Evolutionary conservation across 768 basidiomycete genomes (phyloP), one percentile per base, ranked within the genome.

Genomic region (Mycena venus): DNA sequence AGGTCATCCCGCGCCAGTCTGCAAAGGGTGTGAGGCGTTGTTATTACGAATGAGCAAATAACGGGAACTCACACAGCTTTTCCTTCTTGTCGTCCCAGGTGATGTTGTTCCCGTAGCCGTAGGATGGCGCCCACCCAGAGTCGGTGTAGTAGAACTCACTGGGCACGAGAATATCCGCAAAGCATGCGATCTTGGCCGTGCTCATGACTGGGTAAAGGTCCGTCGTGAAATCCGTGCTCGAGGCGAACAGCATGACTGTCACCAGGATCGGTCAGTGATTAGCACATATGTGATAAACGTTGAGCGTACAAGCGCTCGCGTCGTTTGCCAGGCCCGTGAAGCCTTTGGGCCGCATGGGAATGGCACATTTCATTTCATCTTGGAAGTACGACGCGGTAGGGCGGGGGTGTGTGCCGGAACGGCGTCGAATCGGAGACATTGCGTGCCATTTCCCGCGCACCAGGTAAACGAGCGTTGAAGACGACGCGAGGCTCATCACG

Each of bases 101-200:
- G 31, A 77, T 60, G 44, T 74, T 72, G 65, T 71, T 71, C n/a
- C 56, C 49, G 69, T 67, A 60, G n/a, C 27, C 42, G 47, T 77
- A 77, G 5, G 29, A 38, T 23, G 72, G 72, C 2, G 69, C 15
- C 75, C 75, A 77, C 51, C 53, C 32, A 11, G 68, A 74, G 69
- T 74, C 68, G 29, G 53, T 40, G 55, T 77, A 77, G 61, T 77
- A 74, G 47, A 74, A 77, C 75, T 75, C 74, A 55, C 68, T 75
- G 15, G 77, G 77, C n/a, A 78, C 72, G 32, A 78, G 75, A 31
- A 78, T 78, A n/a, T 78, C 77, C 3, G 74, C 51, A 47, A 78
- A 78, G 36, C 77, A 78, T 10, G 77, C 74, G 53, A 77, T 67
- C 49, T 77, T 77, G 32, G 75, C 68, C 75, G 74, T 74, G 61